A percentile compares a stretch with the other conserved stretches of the same genome.
These are phyloP conservation scores for Exobasidium cylindrosporum DNA, from an alignment of 1,284 basidiomycete species.

Conservation along the genomic window DNA sequence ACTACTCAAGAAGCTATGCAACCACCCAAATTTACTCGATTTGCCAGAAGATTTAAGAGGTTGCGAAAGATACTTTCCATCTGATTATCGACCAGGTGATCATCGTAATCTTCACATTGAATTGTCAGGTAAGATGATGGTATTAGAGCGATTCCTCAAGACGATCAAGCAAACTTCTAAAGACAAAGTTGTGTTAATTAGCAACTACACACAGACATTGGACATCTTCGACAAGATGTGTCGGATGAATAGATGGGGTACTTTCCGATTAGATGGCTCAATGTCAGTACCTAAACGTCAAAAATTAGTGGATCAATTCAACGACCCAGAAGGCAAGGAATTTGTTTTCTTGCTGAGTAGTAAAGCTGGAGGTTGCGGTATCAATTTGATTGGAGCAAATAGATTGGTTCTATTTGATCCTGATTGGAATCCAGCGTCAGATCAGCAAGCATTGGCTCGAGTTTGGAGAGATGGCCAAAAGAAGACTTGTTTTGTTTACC, in stretches of 20 bases:
- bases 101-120: conserved; percentile 40
- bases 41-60: conserved; percentile 82
- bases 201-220: conserved; percentile 96
- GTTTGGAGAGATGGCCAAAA: conserved; percentile 99
- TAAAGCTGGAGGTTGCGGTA: conserved; percentile 89
- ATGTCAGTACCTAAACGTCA: conserved; percentile 93
- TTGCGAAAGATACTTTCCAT: conserved; percentile 77
- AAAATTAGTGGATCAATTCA: conserved; percentile 96
- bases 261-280: conserved; percentile 86
- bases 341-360: conserved; percentile 96
- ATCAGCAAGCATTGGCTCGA: conserved; percentile 95
- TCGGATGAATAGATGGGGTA: conserved; percentile 70
- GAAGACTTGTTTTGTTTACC: conserved; percentile 90
- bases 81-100: conserved; percentile 67
- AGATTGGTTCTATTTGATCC: conserved; percentile 95
- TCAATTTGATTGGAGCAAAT: conserved; percentile 98
- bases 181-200: conserved; percentile 98
- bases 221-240: conserved; percentile 64
- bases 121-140: conserved; percentile 65
- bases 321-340: conserved; percentile 89
- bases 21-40: conserved; percentile 90
- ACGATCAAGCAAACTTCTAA: conserved; percentile 54
- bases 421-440: conserved; percentile 97
- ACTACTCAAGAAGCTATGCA: conserved; percentile 94
- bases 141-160: conserved; percentile 67